phyloP scores from a whole-genome alignment of 129 eudicot species.

The Flaveria robusta region DNA sequence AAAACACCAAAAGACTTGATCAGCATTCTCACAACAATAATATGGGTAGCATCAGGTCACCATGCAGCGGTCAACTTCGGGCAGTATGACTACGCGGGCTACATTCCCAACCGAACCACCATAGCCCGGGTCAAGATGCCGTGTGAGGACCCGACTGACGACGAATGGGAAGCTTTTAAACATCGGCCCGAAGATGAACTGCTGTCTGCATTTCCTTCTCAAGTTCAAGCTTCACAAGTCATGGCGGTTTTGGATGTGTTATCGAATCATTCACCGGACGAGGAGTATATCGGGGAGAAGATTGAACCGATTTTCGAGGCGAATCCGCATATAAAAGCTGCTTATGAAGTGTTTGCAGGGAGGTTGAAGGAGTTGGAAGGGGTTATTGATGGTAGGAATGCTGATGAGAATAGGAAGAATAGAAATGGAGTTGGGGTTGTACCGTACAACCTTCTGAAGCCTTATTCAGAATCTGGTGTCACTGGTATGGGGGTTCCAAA shows the following conservation, averaged over 20 bases:
- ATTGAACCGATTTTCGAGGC: conserved; percentile 56
- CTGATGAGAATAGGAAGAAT: conserved; percentile 46
- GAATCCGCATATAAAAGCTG: conserved; percentile 49
- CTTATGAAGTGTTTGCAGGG: conserved; percentile 54
- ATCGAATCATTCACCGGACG: conserved; percentile 81
- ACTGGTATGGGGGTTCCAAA: conserved; percentile 80
- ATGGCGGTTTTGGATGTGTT: conserved; percentile 79
- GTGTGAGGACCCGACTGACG: conserved; percentile 65
- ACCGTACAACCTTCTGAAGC: conserved; percentile 76
- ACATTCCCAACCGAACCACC: conserved; percentile 81
- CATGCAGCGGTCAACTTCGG: conserved; percentile 94
- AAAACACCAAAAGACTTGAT: conserved; percentile 59
- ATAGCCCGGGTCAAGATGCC: conserved; percentile 72
- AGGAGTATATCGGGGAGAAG: conserved; percentile 70
- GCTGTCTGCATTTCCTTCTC: conserved; percentile 65
- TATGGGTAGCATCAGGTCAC: conserved; percentile 87
- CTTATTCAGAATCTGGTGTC: conserved; percentile 73
- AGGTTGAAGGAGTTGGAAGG: conserved; percentile 66
- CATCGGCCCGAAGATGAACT: conserved; percentile 57
- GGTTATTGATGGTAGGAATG: conserved; percentile 60
- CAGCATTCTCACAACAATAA: conserved; percentile 58
- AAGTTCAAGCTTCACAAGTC: conserved; percentile 66
- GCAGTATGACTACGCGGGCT: conserved; percentile 74
- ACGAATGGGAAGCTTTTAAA: conserved; percentile 48
- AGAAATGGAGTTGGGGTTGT: conserved; percentile 79